phyloP scores from a whole-genome alignment of 768 basidiomycete species.

The Tremella yokohamensis region DNA sequence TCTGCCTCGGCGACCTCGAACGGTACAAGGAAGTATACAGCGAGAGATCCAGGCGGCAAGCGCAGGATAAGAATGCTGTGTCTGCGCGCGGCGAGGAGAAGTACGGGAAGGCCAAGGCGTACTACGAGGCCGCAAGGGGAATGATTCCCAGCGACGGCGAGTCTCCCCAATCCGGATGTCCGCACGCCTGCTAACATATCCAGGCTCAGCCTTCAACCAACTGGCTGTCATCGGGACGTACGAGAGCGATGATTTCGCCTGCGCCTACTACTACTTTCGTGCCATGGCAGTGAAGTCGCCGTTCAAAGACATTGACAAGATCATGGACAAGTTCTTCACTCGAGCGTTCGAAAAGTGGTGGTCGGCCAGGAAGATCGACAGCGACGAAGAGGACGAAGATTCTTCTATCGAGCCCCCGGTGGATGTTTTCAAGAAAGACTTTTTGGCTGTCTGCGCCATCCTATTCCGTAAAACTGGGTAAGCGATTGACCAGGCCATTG shows the following conservation, averaged over 20 bases:
- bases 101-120: conserved; percentile 55
- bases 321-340: conserved; percentile 67
- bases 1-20: conserved; percentile 90
- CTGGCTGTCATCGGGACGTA: conserved; percentile 88
- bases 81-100: conserved; percentile 58
- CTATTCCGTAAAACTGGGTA: conserved; percentile 56
- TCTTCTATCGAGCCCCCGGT: conserved; percentile 51
- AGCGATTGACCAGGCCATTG: conserved; percentile 13
- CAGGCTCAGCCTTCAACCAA: conserved; percentile 82
- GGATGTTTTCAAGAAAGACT: conserved; percentile 66
- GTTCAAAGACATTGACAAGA: conserved; percentile 82
- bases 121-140: conserved; percentile 76
- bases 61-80: conserved; percentile 17
- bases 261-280: conserved; percentile 82
- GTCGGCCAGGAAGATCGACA: background rate
- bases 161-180: conserved; percentile 7
- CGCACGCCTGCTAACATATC: background rate
- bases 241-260: conserved; percentile 72
- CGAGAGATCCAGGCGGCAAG: conserved; percentile 13
- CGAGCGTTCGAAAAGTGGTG: conserved; percentile 62
- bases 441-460: conserved; percentile 72
- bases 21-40: conserved; percentile 87
- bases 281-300: conserved; percentile 81
- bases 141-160: conserved; percentile 80
- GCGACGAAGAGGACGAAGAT: conserved; percentile 13